Conservation (phyloP, 306 rosid species). For the Citrullus colocynthis region DNA sequence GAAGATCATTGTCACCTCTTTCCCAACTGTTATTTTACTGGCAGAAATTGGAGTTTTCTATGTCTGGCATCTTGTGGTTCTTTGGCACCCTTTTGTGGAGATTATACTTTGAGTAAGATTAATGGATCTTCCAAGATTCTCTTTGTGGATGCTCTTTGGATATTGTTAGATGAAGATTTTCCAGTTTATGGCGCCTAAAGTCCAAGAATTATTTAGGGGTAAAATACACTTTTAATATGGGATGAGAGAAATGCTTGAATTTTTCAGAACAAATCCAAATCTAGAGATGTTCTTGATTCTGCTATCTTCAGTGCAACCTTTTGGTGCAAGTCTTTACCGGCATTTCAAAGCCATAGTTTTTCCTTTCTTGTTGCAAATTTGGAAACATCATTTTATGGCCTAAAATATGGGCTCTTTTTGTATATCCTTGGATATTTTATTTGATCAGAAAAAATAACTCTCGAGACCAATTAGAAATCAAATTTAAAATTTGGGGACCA, state of each 20-base stretch:
- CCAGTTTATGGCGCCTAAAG: background rate
- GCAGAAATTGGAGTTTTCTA: background rate
- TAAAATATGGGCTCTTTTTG: too few species aligned
- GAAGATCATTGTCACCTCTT: background rate
- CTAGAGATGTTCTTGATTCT: too few species aligned
- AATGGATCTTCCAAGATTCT: background rate
- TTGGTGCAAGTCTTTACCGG: too few species aligned
- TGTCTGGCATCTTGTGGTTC: background rate
- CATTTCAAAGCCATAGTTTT: too few species aligned
- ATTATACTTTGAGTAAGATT: background rate
- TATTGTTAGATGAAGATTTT: background rate
- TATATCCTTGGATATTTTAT: too few species aligned
- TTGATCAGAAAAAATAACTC: background rate
- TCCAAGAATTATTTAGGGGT: background rate
- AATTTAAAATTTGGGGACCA: background rate
- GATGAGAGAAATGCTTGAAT: too few species aligned
- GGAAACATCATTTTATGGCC: too few species aligned
- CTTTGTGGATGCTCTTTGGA: background rate
- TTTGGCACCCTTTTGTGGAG: background rate
- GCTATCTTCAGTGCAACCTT: too few species aligned
- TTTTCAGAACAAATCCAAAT: too few species aligned
- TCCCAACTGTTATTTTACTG: background rate
- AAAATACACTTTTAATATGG: too few species aligned
- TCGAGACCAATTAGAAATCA: background rate
- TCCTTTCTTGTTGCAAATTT: too few species aligned